Percentiles rank a stretch among this genome's conserved stretches.
Conservation (phyloP, 495 filamentous ascomycete genomes). For the Hamigera avellanea region DNA sequence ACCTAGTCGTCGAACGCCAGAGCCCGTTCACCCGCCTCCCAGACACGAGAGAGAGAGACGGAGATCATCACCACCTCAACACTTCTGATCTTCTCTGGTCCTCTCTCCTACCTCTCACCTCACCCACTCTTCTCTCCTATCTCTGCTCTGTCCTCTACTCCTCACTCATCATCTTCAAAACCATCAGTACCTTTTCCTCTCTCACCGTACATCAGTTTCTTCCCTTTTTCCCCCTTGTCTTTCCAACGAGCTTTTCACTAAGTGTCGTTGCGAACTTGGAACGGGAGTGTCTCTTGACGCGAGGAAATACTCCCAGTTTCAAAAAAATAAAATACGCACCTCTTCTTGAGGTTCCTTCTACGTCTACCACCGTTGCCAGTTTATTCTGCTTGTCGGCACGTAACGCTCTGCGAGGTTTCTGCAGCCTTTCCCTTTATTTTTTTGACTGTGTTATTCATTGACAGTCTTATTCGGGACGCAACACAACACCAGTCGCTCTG, state of each 20-base stretch:
- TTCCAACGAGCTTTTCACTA: constrained; percentile 43
- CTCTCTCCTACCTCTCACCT: constrained; percentile 1
- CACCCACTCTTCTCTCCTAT: neutral
- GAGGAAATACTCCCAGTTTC: too few species aligned
- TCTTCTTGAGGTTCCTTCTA: constrained; percentile 6
- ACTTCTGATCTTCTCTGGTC: neutral
- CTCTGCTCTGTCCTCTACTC: neutral
- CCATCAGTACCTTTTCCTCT: constrained; percentile 6
- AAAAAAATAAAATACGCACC: too few species aligned
- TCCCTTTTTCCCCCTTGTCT: constrained; percentile 5
- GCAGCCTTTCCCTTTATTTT: too few species aligned
- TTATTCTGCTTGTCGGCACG: too few species aligned
- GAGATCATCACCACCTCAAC: neutral
- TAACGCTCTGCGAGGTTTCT: too few species aligned
- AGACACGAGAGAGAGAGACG: neutral
- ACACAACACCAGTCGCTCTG: too few species aligned
- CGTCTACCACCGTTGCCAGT: neutral
- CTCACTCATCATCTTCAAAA: constrained; percentile 1
- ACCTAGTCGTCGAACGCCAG: too few species aligned
- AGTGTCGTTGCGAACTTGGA: constrained; percentile 34
- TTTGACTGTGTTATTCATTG: too few species aligned
- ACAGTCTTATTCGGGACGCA: too few species aligned
- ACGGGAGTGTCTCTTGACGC: constrained; percentile 12
- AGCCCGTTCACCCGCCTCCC: neutral
- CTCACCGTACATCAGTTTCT: constrained; percentile 4